phyloP scores from a whole-genome alignment of 208 protist species.

The Acanthamoeba divionensis region DNA sequence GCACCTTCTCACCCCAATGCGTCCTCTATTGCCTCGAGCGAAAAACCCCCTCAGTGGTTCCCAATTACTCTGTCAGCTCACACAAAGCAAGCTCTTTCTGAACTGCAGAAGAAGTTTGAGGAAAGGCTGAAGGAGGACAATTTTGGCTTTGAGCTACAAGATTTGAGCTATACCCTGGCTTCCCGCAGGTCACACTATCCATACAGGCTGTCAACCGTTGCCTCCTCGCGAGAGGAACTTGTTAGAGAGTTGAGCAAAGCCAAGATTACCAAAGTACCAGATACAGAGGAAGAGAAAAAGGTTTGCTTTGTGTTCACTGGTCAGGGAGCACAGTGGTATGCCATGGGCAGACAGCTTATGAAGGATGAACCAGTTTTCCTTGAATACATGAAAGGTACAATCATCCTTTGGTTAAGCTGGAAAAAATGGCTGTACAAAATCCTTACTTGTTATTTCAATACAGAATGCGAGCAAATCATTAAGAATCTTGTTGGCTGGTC shows the following conservation, averaged over 20 bases:
- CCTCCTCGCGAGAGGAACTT: not conserved
- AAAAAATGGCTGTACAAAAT: too few relatives aligned
- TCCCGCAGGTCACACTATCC: not conserved
- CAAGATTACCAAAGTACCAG: not conserved
- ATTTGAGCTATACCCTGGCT: conserved; percentile 51
- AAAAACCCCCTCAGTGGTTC: not conserved
- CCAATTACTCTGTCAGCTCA: conserved; percentile 23
- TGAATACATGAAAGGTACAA: conserved; percentile 12
- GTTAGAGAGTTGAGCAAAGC: not conserved
- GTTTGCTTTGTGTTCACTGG: conserved; percentile 75
- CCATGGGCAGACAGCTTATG: conserved; percentile 64
- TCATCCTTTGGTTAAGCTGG: too few relatives aligned
- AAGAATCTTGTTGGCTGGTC: conserved; percentile 26
- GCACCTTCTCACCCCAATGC: not conserved
- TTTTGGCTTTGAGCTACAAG: conserved; percentile 1
- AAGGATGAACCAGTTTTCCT: conserved; percentile 49
- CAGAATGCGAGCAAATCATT: conserved; percentile 25
- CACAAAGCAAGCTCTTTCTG: conserved; percentile 33
- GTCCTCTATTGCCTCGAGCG: not conserved
- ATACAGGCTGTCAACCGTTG: not conserved
- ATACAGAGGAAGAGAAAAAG: too few relatives aligned
- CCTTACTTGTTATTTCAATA: too few relatives aligned
- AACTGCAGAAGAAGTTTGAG: conserved; percentile 12
- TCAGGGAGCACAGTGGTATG: conserved; percentile 69
- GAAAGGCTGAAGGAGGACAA: not conserved